Conservation (phyloP, 768 basidiomycete species). For the Collybiopsis confluens region DNA sequence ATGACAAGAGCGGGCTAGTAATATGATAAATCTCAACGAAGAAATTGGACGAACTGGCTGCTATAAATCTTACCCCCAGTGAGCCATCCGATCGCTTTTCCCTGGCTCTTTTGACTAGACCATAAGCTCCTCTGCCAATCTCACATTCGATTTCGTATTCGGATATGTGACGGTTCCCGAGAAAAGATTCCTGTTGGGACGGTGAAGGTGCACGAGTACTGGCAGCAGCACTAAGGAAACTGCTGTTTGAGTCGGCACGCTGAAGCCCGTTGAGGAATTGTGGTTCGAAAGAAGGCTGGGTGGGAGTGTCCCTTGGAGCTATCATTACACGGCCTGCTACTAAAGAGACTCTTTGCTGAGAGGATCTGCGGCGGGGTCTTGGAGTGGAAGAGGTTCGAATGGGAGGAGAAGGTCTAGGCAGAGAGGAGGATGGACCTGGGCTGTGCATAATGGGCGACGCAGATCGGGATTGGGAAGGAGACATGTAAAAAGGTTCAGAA, state of each 20-base stretch:
- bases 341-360: constrained; percentile 80
- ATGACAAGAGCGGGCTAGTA: constrained; percentile 90
- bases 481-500: constrained; percentile 22
- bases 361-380: constrained; percentile 71
- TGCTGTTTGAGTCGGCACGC: constrained; percentile 61
- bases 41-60: constrained; percentile 11
- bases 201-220: constrained; percentile 68
- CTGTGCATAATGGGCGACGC: constrained; percentile 1
- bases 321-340: constrained; percentile 80
- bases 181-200: constrained; percentile 33
- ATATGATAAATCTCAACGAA: constrained; percentile 8
- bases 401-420: constrained; percentile 25
- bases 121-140: constrained; percentile 93
- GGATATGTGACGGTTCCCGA: constrained; percentile 71
- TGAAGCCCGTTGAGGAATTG: constrained; percentile 57
- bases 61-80: constrained; percentile 65
- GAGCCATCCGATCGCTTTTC: constrained; percentile 72
- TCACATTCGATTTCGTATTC: constrained; percentile 85
- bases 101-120: constrained; percentile 85
- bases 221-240: constrained; percentile 52
- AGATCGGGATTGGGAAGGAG: constrained; percentile 29
- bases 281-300: constrained; percentile 40
- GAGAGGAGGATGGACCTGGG: constrained; percentile 15
- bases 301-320: constrained; percentile 69
- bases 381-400: constrained; percentile 48